These are phyloP conservation scores for Mallotus repandus DNA, from an alignment of 441 rosid species.

Conservation along the genomic window DNA sequence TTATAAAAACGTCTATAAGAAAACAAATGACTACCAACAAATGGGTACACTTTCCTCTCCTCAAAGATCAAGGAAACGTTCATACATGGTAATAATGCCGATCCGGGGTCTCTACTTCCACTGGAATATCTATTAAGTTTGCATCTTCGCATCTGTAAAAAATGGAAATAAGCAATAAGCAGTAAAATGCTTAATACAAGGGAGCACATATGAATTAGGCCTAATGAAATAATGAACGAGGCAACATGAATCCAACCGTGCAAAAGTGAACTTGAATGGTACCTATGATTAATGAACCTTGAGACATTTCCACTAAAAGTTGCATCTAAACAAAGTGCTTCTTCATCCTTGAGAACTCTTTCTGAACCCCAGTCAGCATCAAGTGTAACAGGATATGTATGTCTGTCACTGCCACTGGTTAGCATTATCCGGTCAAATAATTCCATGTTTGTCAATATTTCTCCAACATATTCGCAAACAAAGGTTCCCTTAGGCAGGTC, in stretches of 20 bases:
- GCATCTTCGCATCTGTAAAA: slow-evolving; percentile 72
- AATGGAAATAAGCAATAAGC: too few relatives aligned
- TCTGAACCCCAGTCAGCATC: slow-evolving; percentile 99
- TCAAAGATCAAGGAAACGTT: slow-evolving; percentile 2
- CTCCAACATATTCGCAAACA: slow-evolving; percentile 86
- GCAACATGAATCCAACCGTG: too few relatives aligned
- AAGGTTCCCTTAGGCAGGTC: slow-evolving; percentile 86
- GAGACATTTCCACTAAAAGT: slow-evolving; percentile 81
- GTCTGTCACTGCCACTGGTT: slow-evolving; percentile 48
- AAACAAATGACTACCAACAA: background rate
- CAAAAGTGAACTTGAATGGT: background rate
- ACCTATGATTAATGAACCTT: slow-evolving; percentile 93
- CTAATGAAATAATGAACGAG: too few relatives aligned
- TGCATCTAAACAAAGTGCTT: slow-evolving; percentile 94
- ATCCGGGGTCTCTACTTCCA: slow-evolving; percentile 88
- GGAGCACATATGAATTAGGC: too few relatives aligned
- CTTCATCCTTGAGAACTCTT: slow-evolving; percentile 66
- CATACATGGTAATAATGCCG: slow-evolving; percentile 91
- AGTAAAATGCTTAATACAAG: too few relatives aligned
- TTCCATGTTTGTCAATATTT: slow-evolving; percentile 78
- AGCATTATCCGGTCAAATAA: slow-evolving; percentile 56
- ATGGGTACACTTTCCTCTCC: background rate
- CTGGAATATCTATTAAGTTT: slow-evolving; percentile 82
- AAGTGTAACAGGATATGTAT: slow-evolving; percentile 84
- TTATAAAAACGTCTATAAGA: too few relatives aligned